These are phyloP conservation scores for Naganishia vishniacii DNA, from an alignment of 768 basidiomycete genomes.

Conservation along the genomic window DNA sequence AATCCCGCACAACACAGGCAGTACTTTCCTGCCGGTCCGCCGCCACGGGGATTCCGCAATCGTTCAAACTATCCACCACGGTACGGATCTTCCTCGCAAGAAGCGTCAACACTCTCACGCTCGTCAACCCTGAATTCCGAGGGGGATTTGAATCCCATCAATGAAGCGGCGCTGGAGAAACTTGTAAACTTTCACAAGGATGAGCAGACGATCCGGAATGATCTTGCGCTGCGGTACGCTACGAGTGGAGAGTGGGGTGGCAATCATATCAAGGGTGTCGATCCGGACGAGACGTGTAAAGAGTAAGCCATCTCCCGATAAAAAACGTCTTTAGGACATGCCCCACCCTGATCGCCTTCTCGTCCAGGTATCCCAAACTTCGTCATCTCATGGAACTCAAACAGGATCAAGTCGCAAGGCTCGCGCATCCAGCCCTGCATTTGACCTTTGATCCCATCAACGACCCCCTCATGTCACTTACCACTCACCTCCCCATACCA, in stretches of 20 bases:
- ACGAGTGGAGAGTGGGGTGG: conserved; percentile 89
- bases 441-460: conserved; percentile 52
- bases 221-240: conserved; percentile 85
- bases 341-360: neutral
- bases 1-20: conserved; percentile 4
- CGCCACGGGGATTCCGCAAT: neutral
- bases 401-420: conserved; percentile 64
- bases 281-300: conserved; percentile 80
- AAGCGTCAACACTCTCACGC: neutral
- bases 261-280: conserved; percentile 84
- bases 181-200: conserved; percentile 71
- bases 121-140: neutral
- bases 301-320: conserved; percentile 62
- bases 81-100: neutral
- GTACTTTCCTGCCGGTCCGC: neutral
- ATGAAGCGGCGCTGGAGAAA: conserved; percentile 13
- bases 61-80: conserved; percentile 3
- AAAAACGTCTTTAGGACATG: neutral
- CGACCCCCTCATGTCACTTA: conserved; percentile 50
- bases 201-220: conserved; percentile 94
- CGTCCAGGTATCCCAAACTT: conserved; percentile 88
- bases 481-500: conserved; percentile 53
- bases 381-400: conserved; percentile 77
- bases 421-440: conserved; percentile 69
- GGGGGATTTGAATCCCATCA: neutral